A percentile compares a stretch with the other conserved stretches of the same genome.
Evolutionary conservation across 2,329 filamentous ascomycete genomes (phyloP).

Genomic region (Fonsecaea pedrosoi): DNA sequence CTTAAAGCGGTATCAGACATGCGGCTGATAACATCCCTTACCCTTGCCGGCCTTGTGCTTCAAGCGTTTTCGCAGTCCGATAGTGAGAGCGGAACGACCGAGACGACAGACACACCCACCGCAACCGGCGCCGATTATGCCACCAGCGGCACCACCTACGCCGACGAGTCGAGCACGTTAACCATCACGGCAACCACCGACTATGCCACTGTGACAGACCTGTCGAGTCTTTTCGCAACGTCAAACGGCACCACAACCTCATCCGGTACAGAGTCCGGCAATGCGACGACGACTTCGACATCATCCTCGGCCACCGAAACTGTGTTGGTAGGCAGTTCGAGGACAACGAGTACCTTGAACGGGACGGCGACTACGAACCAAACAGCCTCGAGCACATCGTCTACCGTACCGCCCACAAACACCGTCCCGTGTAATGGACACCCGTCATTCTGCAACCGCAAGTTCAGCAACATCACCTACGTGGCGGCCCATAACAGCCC

Average conservation of each 20-base stretch:
- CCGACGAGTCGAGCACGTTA: conserved; percentile 39
- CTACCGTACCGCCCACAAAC: conserved; percentile 63
- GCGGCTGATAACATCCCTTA: conserved; percentile 1
- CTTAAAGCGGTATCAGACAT: background rate
- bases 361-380: conserved; percentile 56
- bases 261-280: conserved; percentile 30
- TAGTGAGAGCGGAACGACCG: conserved; percentile 12
- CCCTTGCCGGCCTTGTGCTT: conserved; percentile 20
- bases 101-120: conserved; percentile 30
- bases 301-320: conserved; percentile 45
- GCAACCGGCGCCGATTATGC: conserved; percentile 37
- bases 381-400: conserved; percentile 56
- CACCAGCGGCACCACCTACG: conserved; percentile 42
- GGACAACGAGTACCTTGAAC: conserved; percentile 51
- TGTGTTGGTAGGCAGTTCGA: conserved; percentile 49
- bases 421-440: conserved; percentile 82
- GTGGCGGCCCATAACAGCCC: conserved; percentile 82
- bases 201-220: conserved; percentile 37
- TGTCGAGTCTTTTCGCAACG: conserved; percentile 35
- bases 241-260: conserved; percentile 29
- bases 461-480: conserved; percentile 81
- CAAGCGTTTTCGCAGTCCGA: conserved; percentile 21
- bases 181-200: conserved; percentile 42
- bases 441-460: conserved; percentile 75
- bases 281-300: conserved; percentile 43